Evolutionary conservation across 2,329 filamentous ascomycete genomes (phyloP), one percentile per base, ranked within the genome.

Genomic region (Neofusicoccum parvum): DNA sequence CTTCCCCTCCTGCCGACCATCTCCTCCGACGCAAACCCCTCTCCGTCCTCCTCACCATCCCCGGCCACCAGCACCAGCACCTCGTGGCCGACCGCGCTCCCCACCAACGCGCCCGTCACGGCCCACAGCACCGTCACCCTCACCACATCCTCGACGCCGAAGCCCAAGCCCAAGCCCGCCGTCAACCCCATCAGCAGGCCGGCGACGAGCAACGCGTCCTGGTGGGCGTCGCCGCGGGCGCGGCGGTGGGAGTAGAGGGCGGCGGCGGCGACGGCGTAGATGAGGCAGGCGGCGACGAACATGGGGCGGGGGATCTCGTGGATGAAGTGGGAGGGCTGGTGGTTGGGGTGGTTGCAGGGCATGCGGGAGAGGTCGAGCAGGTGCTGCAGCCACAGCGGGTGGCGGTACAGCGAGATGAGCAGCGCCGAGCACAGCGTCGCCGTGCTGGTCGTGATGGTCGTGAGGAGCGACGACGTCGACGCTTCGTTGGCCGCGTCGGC

Each of bases 231-330:
- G 56, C 56, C 56, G 41, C 43, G 41, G 27, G n/a, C 11, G 32
- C 56, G 56, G 43, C 56, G 56, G 56, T 60, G 56, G n/a, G 3
- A 7, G 56, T 60, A 60, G 11, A 60, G 41, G 6, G 12, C 10
- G 3, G 56, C 3, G 43, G 32, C 43, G 32, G 43, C 34, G n/a
- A 37, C 15, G 56, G 43, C 41, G 41, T 48, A 48, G 43, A 27
- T 15, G 56, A 32, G 15, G 56, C n/a, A n/a, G 56, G 41, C 15
- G 43, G 43, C 43, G 43, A 37, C 10, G 56, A 60, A 60, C 17
- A 60, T 23, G 43, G 56, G 56, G 56, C 56, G 56, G n/a, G 56
- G 56, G 56, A 60, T 60, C n/a, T 60, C 56, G 56, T 43, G 48
- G 56, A 60, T 48, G 56, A 48, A 49, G 56, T 23, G 43, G 10